Evolutionary conservation across 176 grass and related monocot genomes (phyloP).

Genomic region (Poa pratensis): DNA sequence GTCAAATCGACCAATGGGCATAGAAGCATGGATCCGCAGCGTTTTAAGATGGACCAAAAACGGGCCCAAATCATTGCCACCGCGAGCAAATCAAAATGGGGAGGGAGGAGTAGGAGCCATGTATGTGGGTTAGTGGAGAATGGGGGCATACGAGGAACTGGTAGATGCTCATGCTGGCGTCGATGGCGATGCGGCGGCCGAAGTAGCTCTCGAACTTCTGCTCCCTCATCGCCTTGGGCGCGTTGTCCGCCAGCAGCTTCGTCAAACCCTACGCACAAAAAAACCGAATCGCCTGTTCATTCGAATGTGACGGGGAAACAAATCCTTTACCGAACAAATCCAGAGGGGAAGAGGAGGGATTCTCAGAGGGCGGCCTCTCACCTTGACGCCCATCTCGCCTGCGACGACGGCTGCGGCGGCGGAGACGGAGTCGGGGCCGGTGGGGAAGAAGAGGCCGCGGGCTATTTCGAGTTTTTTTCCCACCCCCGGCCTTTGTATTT

Average conservation of each 20-base stretch:
- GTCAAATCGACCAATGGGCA: background rate
- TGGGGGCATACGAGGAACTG: slow-evolving; percentile 67
- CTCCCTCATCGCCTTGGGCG: slow-evolving; percentile 93
- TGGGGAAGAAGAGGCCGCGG: slow-evolving; percentile 22
- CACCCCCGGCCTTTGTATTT: slow-evolving; percentile 26
- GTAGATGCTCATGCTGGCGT: slow-evolving; percentile 99
- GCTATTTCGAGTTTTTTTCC: slow-evolving; percentile 8
- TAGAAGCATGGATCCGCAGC: background rate
- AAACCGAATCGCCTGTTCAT: background rate
- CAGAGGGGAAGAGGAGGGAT: background rate
- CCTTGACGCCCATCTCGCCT: slow-evolving; percentile 59
- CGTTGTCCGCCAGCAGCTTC: slow-evolving; percentile 93
- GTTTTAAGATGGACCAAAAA: background rate
- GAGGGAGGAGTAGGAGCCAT: background rate
- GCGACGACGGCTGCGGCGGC: slow-evolving; percentile 26
- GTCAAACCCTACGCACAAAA: slow-evolving; percentile 76
- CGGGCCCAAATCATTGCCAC: background rate
- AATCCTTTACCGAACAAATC: background rate
- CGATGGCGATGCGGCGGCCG: slow-evolving; percentile 86
- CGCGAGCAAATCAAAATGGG: slow-evolving; percentile 4
- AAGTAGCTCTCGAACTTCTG: slow-evolving; percentile 99
- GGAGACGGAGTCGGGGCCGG: background rate
- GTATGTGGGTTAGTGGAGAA: background rate
- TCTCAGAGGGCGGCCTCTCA: background rate
- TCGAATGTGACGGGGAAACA: background rate